These are phyloP conservation scores for Suhomyces faveliae DNA, from an alignment of 805 yeast genomes.

Conservation along the genomic window DNA sequence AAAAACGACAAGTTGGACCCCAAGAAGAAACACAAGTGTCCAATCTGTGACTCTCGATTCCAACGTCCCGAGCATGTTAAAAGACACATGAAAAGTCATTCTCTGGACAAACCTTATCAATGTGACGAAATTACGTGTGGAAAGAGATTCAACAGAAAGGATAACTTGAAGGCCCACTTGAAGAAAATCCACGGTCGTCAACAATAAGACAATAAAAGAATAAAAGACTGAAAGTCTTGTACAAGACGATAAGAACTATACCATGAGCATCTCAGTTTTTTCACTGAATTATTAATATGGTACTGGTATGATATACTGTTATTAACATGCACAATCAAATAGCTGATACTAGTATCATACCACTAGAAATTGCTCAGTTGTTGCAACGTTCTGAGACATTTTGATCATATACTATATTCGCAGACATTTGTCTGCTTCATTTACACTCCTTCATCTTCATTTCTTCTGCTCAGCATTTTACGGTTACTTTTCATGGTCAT, in stretches of 20 bases:
- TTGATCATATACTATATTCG: neutral
- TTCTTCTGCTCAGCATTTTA: neutral
- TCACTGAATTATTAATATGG: too few relatives aligned
- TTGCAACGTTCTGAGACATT: neutral
- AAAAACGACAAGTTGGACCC: conserved; percentile 39
- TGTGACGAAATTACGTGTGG: conserved; percentile 54
- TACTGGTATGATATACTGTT: neutral
- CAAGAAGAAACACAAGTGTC: conserved; percentile 63
- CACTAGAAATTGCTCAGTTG: too few relatives aligned
- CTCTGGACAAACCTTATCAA: conserved; percentile 55
- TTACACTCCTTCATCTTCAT: neutral
- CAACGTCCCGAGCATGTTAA: conserved; percentile 74
- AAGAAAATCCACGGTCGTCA: conserved; percentile 54
- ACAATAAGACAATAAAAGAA: neutral
- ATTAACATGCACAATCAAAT: neutral
- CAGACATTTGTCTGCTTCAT: neutral
- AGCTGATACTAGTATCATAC: too few relatives aligned
- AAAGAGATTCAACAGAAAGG: conserved; percentile 57
- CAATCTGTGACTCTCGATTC: conserved; percentile 58
- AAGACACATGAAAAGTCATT: conserved; percentile 58
- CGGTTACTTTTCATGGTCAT: conserved; percentile 1
- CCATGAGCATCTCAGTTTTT: too few relatives aligned
- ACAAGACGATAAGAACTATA: too few relatives aligned
- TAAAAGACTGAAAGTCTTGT: too few relatives aligned
- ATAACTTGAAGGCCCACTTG: conserved; percentile 58